These are phyloP conservation scores for Phytophthora citricola DNA, from an alignment of 352 stramenopile species.

Conservation along the genomic window DNA sequence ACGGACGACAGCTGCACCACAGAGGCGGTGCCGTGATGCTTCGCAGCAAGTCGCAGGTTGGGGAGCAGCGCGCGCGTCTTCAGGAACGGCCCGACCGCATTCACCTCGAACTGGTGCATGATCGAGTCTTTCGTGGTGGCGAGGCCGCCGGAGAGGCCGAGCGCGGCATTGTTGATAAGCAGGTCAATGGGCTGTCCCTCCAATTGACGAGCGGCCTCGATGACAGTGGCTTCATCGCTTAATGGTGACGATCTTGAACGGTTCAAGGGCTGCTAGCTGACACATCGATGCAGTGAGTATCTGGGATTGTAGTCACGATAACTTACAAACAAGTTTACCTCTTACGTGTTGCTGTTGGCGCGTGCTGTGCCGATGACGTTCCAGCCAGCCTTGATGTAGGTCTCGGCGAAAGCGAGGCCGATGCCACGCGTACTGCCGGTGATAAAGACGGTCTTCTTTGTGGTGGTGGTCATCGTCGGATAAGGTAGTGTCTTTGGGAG, in stretches of 20 bases:
- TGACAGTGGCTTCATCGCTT: conserved; percentile 45
- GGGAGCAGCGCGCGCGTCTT: conserved; percentile 52
- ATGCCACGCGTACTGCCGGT: conserved; percentile 34
- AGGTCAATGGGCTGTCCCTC: conserved; percentile 49
- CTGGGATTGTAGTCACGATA: too few relatives aligned
- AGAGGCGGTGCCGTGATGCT: conserved; percentile 36
- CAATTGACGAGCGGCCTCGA: conserved; percentile 36
- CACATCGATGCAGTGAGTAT: not conserved
- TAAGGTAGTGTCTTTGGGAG: too few relatives aligned
- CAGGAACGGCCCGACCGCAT: conserved; percentile 24
- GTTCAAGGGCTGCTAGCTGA: conserved; percentile 18
- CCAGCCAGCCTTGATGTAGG: conserved; percentile 33
- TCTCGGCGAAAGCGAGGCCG: conserved; percentile 38
- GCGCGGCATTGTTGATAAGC: conserved; percentile 58
- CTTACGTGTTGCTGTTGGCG: conserved; percentile 14
- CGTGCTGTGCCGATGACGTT: conserved; percentile 19
- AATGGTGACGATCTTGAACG: conserved; percentile 47
- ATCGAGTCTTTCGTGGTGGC: conserved; percentile 11
- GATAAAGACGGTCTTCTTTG: conserved; percentile 18
- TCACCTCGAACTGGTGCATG: conserved; percentile 52
- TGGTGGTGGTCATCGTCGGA: conserved; percentile 6
- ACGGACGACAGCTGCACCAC: conserved; percentile 51
- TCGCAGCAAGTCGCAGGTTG: conserved; percentile 42
- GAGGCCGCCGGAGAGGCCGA: conserved; percentile 29
- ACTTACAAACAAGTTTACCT: not conserved